phyloP scores from a whole-genome alignment of 257 asterid species.

The Solanum tarapatanum region DNA sequence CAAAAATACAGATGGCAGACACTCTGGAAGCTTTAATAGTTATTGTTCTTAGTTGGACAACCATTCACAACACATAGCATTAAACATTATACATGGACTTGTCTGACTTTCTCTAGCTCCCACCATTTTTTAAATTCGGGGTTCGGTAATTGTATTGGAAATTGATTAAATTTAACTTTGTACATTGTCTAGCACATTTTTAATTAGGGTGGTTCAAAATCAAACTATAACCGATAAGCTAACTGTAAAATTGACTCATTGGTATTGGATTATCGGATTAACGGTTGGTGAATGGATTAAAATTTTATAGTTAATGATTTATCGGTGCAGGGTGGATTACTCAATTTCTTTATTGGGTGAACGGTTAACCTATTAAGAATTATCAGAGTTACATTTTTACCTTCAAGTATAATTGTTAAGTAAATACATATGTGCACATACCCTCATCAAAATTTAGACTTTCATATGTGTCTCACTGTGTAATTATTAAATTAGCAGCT shows the following conservation, averaged over 20 bases:
- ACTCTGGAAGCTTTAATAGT: neutral
- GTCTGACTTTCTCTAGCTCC: neutral
- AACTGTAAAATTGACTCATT: too few species aligned
- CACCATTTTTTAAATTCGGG: neutral
- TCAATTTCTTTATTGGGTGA: too few species aligned
- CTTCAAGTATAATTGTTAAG: neutral
- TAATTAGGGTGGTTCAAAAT: too few species aligned
- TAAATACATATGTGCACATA: neutral
- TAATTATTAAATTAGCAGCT: too few species aligned
- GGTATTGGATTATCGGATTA: too few species aligned
- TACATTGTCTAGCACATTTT: neutral
- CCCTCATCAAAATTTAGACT: neutral
- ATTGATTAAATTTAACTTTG: neutral
- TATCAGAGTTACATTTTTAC: neutral
- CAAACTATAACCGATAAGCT: accelerated
- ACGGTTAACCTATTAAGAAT: neutral
- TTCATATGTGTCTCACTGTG: too few species aligned
- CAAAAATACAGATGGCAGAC: neutral
- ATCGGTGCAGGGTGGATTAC: neutral
- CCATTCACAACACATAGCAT: neutral
- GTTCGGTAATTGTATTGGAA: neutral
- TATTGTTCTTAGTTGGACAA: neutral
- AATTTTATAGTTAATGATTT: neutral
- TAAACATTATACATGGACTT: neutral
- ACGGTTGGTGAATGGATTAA: neutral